Evolutionary conservation across 2,329 filamentous ascomycete genomes (phyloP), one percentile per base, ranked within the genome.

Genomic region (Zasmidium angulare): DNA sequence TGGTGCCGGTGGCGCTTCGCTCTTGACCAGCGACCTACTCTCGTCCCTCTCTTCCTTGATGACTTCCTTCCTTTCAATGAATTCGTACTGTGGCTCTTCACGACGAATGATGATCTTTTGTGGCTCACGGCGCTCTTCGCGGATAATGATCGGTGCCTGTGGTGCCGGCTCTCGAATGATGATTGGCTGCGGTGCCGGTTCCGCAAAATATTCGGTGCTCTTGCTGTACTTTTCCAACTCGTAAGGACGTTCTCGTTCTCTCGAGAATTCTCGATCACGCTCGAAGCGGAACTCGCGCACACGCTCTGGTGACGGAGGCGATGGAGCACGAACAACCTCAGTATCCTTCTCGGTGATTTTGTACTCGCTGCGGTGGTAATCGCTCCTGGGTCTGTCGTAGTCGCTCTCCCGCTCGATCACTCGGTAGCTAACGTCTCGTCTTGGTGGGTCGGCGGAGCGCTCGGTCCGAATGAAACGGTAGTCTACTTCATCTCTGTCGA

Each of bases 81-180:
- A 75, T 59, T 86, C 84, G 63, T 84, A 87, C 46, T 83, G 80
- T 23, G 82, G 81, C 66, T 78, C 78, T 73, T 84, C 79, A 60
- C 80, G 78, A 64, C 84, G 78, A 63, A 85, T 84, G 75, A 86
- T 81, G 62, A 80, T 79, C 66, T 82, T 63, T 50, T 64, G 65
- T 10, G 64, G 66, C 29, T 66, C 64, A 19, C 77, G 77, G 62
- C 81, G 80, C 43, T 77, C 78, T 73, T 84, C 79, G 63, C 80
- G 77, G 68, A 84, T 78, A 63, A 85, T 84, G 74, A 86, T 82
- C 29, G 77, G 77, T 12, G 75, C 76, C n/a, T 63, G 51, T 40
- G 65, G 64, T 57, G 78, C 78, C 62, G 82, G 77, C 67, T 79
- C 76, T 61, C 79, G 79, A 70, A 84, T 81, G 70, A 84, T 78